Evolutionary conservation across 441 rosid species (phyloP).

Genomic region (Corymbia calophylla): DNA sequence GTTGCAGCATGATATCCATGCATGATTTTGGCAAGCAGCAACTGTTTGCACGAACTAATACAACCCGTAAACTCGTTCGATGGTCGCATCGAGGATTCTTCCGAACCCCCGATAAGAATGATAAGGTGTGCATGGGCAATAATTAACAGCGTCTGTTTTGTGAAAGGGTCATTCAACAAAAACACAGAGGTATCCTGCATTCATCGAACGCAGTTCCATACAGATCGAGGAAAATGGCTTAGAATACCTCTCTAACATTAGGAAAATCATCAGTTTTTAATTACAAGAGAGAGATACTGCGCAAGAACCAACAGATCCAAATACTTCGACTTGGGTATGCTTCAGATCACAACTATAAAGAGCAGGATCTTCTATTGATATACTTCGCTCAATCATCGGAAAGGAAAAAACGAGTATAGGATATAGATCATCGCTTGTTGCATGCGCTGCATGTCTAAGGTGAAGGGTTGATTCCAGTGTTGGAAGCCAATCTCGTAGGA

Average conservation of each 20-base stretch:
- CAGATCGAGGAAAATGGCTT: background rate
- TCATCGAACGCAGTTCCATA: background rate
- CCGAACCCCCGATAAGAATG: background rate
- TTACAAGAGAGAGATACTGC: background rate
- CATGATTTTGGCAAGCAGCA: background rate
- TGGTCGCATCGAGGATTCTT: background rate
- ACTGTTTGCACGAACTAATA: background rate
- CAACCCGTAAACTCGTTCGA: background rate
- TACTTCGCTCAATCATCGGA: background rate
- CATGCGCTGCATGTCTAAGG: background rate
- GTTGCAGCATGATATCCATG: background rate
- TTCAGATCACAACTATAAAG: background rate
- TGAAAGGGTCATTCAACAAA: background rate
- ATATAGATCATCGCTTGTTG: background rate
- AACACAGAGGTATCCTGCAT: background rate
- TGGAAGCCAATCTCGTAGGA: background rate
- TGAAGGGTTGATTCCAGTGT: background rate
- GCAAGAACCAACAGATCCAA: background rate
- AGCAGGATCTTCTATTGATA: background rate
- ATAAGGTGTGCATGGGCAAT: background rate
- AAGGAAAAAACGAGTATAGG: background rate
- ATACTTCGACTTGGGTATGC: background rate
- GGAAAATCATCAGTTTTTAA: background rate
- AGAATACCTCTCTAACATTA: background rate
- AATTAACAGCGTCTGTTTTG: background rate